Evolutionary conservation across 208 protist species (phyloP).

Genomic region (Naegleria fowleri): DNA sequence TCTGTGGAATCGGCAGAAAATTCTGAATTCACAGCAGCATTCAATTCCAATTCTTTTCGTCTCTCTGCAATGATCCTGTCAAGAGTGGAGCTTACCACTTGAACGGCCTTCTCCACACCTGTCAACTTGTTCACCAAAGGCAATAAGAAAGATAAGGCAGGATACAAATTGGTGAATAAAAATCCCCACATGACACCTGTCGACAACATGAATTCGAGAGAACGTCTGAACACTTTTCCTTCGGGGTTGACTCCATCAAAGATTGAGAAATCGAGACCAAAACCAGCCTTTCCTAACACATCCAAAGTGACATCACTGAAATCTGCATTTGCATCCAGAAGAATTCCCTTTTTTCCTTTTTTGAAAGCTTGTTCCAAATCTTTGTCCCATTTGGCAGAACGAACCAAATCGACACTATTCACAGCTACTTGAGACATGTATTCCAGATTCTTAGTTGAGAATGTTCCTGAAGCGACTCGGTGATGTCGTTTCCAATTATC

Average conservation of each 20-base stretch:
- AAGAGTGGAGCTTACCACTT: not conserved
- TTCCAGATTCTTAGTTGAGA: not conserved
- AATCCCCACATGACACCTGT: not conserved
- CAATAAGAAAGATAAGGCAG: not conserved
- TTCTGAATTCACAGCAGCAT: not conserved
- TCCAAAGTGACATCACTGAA: not conserved
- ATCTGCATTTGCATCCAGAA: not conserved
- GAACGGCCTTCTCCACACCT: not conserved
- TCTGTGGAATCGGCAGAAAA: not conserved
- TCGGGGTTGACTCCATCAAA: not conserved
- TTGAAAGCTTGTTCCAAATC: not conserved
- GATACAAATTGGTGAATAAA: not conserved
- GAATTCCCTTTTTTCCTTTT: not conserved
- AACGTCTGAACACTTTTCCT: not conserved
- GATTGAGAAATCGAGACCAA: not conserved
- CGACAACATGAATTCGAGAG: not conserved
- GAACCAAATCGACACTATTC: not conserved
- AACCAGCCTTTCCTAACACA: not conserved
- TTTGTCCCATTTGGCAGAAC: not conserved
- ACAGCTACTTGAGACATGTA: not conserved
- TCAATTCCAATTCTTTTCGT: not conserved
- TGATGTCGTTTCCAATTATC: slow-evolving; percentile 3
- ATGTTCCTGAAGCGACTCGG: not conserved
- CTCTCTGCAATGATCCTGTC: not conserved
- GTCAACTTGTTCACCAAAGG: not conserved